Evolutionary conservation across 1,284 basidiomycete genomes (phyloP).

Genomic region (Moesziomyces globuligerus): DNA sequence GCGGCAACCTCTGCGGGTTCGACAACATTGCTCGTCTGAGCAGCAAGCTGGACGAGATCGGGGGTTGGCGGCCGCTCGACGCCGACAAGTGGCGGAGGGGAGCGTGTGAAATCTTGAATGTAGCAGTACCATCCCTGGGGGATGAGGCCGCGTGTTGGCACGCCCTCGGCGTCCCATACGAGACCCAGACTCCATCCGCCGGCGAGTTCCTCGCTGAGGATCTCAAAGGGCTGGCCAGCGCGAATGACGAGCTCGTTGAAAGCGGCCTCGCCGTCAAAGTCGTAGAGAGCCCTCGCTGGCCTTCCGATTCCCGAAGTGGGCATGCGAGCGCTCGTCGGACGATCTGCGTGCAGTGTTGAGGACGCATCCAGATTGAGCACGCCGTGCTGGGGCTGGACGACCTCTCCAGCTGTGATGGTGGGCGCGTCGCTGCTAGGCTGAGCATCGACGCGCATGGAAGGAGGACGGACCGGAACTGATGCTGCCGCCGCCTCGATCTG

Average conservation of each 20-base stretch:
- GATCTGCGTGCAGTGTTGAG: slow-evolving; percentile 8
- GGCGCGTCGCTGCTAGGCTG: not conserved
- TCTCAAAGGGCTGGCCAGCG: slow-evolving; percentile 54
- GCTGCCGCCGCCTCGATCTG: slow-evolving; percentile 1
- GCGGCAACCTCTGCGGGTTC: not conserved
- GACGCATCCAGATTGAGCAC: not conserved
- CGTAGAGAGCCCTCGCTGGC: slow-evolving; percentile 54
- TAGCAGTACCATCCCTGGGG: slow-evolving; percentile 57
- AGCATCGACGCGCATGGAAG: slow-evolving; percentile 14
- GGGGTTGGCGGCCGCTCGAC: slow-evolving; percentile 12
- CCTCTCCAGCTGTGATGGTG: not conserved
- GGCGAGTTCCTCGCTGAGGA: slow-evolving; percentile 52
- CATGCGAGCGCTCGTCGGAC: slow-evolving; percentile 13
- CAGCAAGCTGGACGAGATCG: slow-evolving; percentile 3
- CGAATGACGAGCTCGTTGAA: slow-evolving; percentile 57
- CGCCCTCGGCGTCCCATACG: slow-evolving; percentile 32
- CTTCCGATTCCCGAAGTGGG: slow-evolving; percentile 38
- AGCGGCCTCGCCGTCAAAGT: slow-evolving; percentile 50
- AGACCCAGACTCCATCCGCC: slow-evolving; percentile 59
- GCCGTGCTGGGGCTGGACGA: not conserved
- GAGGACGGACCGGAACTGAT: slow-evolving; percentile 4
- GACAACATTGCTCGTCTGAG: not conserved
- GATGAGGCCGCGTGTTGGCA: slow-evolving; percentile 49
- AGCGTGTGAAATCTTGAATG: slow-evolving; percentile 50
- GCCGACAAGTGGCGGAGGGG: slow-evolving; percentile 15